Evolutionary conservation across 306 rosid species (phyloP).

Genomic region (Rosa persica): DNA sequence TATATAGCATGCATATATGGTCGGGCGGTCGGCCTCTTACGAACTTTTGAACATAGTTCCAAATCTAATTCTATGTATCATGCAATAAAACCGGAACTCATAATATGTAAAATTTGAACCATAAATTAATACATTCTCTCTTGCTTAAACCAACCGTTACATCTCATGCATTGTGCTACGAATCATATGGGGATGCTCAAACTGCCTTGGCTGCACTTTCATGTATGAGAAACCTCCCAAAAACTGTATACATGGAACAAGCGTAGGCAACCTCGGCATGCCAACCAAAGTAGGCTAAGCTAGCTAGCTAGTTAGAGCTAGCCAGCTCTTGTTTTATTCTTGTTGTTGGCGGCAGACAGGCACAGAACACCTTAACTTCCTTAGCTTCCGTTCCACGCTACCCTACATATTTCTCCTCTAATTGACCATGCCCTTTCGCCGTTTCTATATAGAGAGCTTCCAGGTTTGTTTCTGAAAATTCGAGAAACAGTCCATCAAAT

Average conservation of each 20-base stretch:
- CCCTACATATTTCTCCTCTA: background rate
- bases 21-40: background rate
- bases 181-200: background rate
- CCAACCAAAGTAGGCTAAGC: background rate
- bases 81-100: background rate
- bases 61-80: background rate
- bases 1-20: no score
- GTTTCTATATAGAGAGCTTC: background rate
- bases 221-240: background rate
- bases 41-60: background rate
- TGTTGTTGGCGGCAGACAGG: slow-evolving; percentile 24
- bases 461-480: background rate
- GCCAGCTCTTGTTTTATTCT: background rate
- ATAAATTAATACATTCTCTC: background rate
- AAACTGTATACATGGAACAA: slow-evolving; percentile 10
- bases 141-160: background rate
- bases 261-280: slow-evolving; percentile 13
- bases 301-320: background rate
- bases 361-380: slow-evolving; percentile 18
- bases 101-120: background rate
- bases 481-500: slow-evolving; percentile 5
- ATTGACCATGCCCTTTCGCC: slow-evolving; percentile 5
- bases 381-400: slow-evolving; percentile 22
- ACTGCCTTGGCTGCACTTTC: background rate
- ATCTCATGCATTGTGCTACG: background rate